These are phyloP conservation scores for Cercophora samala DNA, from an alignment of 495 filamentous ascomycete species.

Conservation along the genomic window DNA sequence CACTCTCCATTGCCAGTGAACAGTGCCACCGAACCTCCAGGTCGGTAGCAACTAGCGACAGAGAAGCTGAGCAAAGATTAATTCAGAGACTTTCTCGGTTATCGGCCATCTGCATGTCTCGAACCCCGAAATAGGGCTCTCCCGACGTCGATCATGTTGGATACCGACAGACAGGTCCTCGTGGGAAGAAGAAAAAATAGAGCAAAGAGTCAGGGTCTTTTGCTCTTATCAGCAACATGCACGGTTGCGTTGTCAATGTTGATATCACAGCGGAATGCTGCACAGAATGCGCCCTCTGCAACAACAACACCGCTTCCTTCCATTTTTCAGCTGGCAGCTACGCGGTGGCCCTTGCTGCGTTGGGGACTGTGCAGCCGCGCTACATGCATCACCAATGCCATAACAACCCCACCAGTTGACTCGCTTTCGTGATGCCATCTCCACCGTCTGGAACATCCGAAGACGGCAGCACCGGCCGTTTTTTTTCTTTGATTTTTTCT, in stretches of 20 bases:
- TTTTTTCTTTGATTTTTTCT: too few species aligned
- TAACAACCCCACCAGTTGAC: not conserved
- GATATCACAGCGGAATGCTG: not conserved
- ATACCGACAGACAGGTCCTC: not conserved
- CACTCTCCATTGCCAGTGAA: not conserved
- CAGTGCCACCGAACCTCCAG: not conserved
- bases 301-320: not conserved
- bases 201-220: not conserved
- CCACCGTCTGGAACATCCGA: not conserved
- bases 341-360: not conserved
- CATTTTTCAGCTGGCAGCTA: not conserved
- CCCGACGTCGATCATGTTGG: not conserved
- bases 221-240: not conserved
- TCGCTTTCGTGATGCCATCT: not conserved
- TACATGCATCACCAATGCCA: too few species aligned
- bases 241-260: not conserved
- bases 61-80: too few species aligned
- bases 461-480: not conserved
- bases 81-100: not conserved
- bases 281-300: not conserved
- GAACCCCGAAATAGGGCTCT: not conserved
- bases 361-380: not conserved
- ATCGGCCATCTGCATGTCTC: not conserved
- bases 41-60: not conserved
- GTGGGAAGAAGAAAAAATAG: not conserved